Base-by-base conservation (phyloP, 2,329 filamentous ascomycete species). In the Fusarium guadeloupense region DNA sequence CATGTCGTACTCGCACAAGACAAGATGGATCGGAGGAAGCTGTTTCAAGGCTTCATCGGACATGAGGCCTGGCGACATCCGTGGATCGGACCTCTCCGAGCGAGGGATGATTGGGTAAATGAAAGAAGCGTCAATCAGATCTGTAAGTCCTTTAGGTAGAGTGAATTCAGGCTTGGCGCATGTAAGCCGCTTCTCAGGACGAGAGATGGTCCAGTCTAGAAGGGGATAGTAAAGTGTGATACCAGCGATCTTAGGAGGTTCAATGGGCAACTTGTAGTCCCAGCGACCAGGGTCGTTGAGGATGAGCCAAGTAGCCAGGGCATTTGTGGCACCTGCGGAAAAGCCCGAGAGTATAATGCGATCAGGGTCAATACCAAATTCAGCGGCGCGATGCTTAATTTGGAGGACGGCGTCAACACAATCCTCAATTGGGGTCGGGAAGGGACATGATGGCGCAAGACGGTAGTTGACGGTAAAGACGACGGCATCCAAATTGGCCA, bases 381-480 rank as follows among this genome's bases (percentile, higher is more conserved):
- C 82, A 23, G 77, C 76, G 1, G 85, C 84, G 48, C 86, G 79
- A 3, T 78, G 75, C 38, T 82, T 79, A 23, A 90, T 77, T 70
- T 88, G 87, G n/a, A 87, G 69, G 9, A 90, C 72, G 1, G 86
- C 85, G 58, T 89, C 87, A 23, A 85, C 83, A 37, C 85, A 84
- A 69, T 90, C 88, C 62, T 90, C 86, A 1, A 90, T 81, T 0
- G 86, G 83, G 1, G 83, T 83, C 1, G 87, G 88, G 68, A 88
- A 89, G 0, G 86, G 86, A 62, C 83, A 78, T 66, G 84, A 83
- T 1, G 88, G 88, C 0, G 87, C 86, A 3, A 89, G 80, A n/a
- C 88, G 82, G 70, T 91, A 90, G 66, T 89, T 86, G 63, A 89
- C 85, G 2, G 83, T 85, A 58, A 90, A 82, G 49, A 89, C 81